Percentiles rank a stretch among this genome's conserved stretches.
These are phyloP conservation scores for Lipomyces orientalis DNA, from an alignment of 805 yeast genomes.

Conservation along the genomic window DNA sequence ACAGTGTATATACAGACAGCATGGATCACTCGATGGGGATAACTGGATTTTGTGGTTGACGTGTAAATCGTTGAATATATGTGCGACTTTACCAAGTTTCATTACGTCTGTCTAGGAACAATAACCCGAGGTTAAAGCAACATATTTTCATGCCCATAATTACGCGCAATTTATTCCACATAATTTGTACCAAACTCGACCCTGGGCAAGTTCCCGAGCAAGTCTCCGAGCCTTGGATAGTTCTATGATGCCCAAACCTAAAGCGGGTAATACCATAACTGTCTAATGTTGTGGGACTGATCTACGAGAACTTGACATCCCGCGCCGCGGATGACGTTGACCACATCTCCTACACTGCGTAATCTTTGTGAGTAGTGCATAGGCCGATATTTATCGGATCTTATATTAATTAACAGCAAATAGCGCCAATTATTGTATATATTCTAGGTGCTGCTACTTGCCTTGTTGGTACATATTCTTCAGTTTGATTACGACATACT, in stretches of 20 bases:
- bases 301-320: background rate
- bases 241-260: background rate
- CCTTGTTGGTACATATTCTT: background rate
- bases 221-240: background rate
- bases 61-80: background rate
- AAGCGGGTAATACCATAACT: background rate
- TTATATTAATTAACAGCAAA: background rate
- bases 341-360: background rate
- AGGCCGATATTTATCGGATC: background rate
- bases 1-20: background rate
- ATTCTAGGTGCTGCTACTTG: background rate
- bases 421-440: background rate
- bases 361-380: background rate
- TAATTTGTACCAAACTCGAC: background rate
- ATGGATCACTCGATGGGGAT: background rate
- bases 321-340: background rate
- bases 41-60: background rate
- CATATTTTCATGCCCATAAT: background rate
- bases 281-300: background rate
- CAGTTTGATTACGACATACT: background rate
- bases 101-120: background rate
- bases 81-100: background rate
- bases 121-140: background rate
- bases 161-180: background rate
- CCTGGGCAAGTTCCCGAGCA: background rate